A percentile compares a stretch with the other conserved stretches of the same genome.
Conservation (phyloP, 805 yeast genomes). For the Yarrowia sp. region DNA sequence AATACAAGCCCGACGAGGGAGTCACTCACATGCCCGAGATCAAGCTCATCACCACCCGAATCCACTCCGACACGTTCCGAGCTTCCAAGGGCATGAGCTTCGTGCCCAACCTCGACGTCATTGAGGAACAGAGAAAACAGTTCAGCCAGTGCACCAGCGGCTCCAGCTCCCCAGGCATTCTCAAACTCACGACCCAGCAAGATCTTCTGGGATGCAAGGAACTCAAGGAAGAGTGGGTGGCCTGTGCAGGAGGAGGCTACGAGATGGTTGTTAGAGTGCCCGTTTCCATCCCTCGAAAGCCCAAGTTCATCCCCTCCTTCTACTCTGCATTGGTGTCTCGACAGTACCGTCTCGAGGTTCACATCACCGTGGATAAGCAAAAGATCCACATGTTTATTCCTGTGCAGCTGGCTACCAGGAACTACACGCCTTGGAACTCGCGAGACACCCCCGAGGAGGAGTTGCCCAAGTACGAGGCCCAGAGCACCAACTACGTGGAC, state of each 20-base stretch:
- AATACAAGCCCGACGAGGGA: slow-evolving; percentile 19
- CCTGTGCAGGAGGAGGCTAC: slow-evolving; percentile 4
- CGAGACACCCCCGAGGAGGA: slow-evolving; percentile 29
- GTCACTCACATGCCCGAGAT: slow-evolving; percentile 14
- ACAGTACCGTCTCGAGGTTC: slow-evolving; percentile 32
- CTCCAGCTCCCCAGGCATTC: slow-evolving; percentile 8
- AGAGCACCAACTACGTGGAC: slow-evolving; percentile 4
- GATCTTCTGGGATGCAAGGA: slow-evolving; percentile 34
- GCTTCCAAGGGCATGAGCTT: slow-evolving; percentile 34
- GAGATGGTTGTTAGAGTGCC: slow-evolving; percentile 16
- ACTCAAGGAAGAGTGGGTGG: slow-evolving; percentile 10
- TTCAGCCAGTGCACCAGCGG: neutral
- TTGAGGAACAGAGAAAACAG: slow-evolving; percentile 35
- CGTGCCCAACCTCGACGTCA: slow-evolving; percentile 32
- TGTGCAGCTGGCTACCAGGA: slow-evolving; percentile 35
- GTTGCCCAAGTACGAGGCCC: slow-evolving; percentile 38
- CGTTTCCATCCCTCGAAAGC: slow-evolving; percentile 27
- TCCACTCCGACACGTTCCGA: slow-evolving; percentile 37
- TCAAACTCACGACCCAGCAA: slow-evolving; percentile 24
- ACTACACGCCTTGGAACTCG: slow-evolving; percentile 34
- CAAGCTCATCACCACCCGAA: slow-evolving; percentile 26
- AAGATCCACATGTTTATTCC: slow-evolving; percentile 34
- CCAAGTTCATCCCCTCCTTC: slow-evolving; percentile 37
- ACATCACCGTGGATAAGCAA: slow-evolving; percentile 18
- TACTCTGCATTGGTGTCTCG: slow-evolving; percentile 37